Conservation (phyloP, 495 filamentous ascomycete genomes). For the Hamigera avellanea region DNA sequence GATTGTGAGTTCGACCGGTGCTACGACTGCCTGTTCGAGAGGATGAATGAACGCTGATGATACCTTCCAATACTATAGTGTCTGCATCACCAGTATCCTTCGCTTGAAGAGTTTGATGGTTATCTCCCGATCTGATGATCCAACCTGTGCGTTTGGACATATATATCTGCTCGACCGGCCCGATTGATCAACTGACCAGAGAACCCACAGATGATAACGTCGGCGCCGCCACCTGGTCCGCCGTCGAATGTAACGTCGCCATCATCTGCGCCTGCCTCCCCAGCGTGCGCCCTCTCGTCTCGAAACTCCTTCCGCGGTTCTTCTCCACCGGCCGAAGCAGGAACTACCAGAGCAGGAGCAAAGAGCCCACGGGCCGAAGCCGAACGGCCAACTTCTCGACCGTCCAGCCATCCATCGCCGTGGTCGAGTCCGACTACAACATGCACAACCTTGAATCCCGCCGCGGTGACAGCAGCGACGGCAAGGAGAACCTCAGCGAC, state of each 20-base stretch:
- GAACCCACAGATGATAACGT: slow-evolving; percentile 37
- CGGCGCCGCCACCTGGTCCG: slow-evolving; percentile 59
- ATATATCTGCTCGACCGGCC: neutral
- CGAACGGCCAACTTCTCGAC: slow-evolving; percentile 10
- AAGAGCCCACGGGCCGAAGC: slow-evolving; percentile 8
- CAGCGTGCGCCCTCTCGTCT: slow-evolving; percentile 68
- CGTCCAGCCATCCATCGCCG: slow-evolving; percentile 15
- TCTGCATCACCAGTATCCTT: slow-evolving; percentile 32
- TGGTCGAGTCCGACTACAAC: slow-evolving; percentile 11
- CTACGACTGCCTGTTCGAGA: neutral
- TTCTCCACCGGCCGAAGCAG: slow-evolving; percentile 19
- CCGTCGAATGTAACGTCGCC: slow-evolving; percentile 74
- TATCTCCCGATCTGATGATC: slow-evolving; percentile 27
- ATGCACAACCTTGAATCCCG: slow-evolving; percentile 6
- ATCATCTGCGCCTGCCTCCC: slow-evolving; percentile 85
- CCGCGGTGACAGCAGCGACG: slow-evolving; percentile 1
- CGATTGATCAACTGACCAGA: neutral
- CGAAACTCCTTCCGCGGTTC: slow-evolving; percentile 22
- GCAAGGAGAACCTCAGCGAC: slow-evolving; percentile 3
- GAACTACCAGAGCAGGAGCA: slow-evolving; percentile 16
- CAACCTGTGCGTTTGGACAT: slow-evolving; percentile 23
- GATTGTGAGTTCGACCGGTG: slow-evolving; percentile 28
- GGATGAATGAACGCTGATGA: too few relatives aligned
- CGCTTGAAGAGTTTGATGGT: slow-evolving; percentile 26
- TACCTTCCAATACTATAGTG: slow-evolving; percentile 13